Evolutionary conservation across 1,284 basidiomycete genomes (phyloP), one percentile per base, ranked within the genome.

Genomic region (Afroboletus lepidellus): DNA sequence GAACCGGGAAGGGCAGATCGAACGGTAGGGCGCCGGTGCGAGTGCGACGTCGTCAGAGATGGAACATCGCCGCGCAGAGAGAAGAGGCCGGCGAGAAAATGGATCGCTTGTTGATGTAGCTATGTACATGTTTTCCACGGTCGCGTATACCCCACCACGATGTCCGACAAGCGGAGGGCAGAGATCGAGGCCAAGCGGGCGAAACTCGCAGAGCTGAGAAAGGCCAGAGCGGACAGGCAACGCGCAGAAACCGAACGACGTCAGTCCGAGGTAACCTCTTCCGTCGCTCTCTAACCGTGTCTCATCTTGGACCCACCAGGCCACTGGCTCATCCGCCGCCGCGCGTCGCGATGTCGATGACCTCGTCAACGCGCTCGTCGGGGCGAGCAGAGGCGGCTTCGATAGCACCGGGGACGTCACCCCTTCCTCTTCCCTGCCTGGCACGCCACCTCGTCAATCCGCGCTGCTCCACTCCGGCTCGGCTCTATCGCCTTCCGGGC

Each of bases 161-260:
- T 77, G 73, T 77, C 78, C 29, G 78, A 80, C 54, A 75, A 74
- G 65, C 77, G 87, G 36, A 72, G 84, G 62, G 81, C 86, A 62
- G 94, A 98, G 73, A 92, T 98, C 57, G 93, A 95, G 72, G 91
- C 88, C 37, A 99, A 98, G 73, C 79, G 87, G 54, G 84, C 85
- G 8, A 94, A 94, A 70, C 84, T 98, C 38, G 92, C 84, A 43
- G 92, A 94, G 58, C 77, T 94, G 27, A 79, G 87, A 54, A 82
- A 84, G 63, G 87, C 84, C 36, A 74, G 91, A 37, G 81, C 82
- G 43, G 83, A 87, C 55, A 77, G 90, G 56, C 80, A 87, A 63
- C 79, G 75, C 50, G 77, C 74, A 50, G 83, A 84, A 41, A 74
- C 72, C 29, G 81, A 86, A 50, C 73, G 79, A 59, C 75, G 79